Percentiles rank a stretch among this genome's conserved stretches.
Conservation (phyloP, 345 rosid species). For the Anastatica hierochuntica region DNA sequence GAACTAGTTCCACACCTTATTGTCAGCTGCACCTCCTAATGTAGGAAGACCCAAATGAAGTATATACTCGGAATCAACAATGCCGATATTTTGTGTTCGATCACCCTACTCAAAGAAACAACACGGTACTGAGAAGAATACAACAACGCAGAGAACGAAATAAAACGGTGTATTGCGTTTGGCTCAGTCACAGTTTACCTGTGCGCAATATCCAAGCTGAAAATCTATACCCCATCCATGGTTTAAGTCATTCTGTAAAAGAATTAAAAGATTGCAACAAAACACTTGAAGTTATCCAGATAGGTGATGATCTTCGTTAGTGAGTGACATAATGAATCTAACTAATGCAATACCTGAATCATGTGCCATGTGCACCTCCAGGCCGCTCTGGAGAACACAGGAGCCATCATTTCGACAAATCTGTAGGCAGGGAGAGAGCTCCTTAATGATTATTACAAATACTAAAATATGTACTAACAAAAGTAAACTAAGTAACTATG, state of each 20-base stretch:
- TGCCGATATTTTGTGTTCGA: constrained; percentile 54
- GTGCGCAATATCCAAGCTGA: constrained; percentile 75
- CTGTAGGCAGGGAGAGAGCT: constrained; percentile 23
- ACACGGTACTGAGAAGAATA: not conserved
- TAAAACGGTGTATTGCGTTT: not conserved
- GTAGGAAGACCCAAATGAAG: constrained; percentile 57
- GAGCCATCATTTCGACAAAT: constrained; percentile 87
- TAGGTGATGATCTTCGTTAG: not conserved
- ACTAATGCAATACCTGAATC: constrained; percentile 53
- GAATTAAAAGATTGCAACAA: not conserved
- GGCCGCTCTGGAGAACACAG: constrained; percentile 76
- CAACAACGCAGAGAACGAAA: not conserved
- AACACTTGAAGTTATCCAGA: not conserved
- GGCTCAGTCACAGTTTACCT: constrained; percentile 35
- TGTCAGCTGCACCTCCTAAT: constrained; percentile 41
- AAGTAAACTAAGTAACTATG: not conserved
- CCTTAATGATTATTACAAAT: not conserved
- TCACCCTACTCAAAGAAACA: constrained; percentile 46
- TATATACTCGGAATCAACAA: constrained; percentile 70
- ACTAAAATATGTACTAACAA: not conserved
- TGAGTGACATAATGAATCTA: not conserved
- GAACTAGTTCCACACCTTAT: constrained; percentile 29
- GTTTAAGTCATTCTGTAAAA: constrained; percentile 60
- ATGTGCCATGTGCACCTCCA: constrained; percentile 78
- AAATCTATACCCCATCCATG: constrained; percentile 75